Percentiles rank a stretch among this genome's conserved stretches.
Conservation (phyloP, 169 alveolate species). For the Plasmodium gallinaceum region DNA sequence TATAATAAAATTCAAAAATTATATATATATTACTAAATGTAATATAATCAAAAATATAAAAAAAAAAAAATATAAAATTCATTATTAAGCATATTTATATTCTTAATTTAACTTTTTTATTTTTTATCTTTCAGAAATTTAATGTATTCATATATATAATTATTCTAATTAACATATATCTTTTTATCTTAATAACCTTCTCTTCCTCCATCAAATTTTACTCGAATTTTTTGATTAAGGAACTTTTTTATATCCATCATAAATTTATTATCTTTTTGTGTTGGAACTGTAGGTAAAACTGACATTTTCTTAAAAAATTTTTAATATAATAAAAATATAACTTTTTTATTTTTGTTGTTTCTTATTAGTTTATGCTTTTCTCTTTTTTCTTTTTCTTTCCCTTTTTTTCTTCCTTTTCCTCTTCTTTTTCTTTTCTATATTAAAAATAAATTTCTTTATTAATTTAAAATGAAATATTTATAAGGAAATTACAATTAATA, state of each 20-base stretch:
- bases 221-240: conserved; percentile 89
- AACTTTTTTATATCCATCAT: conserved; percentile 87
- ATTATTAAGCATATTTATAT: neutral
- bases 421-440: neutral
- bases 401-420: neutral
- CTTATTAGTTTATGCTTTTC: neutral
- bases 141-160: neutral
- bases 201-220: conserved; percentile 90
- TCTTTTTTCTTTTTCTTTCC: neutral
- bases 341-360: neutral
- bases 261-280: conserved; percentile 86
- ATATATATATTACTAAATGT: neutral
- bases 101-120: neutral
- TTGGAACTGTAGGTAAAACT: conserved; percentile 36
- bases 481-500: neutral
- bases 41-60: too few relatives aligned
- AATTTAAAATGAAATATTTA: conserved; percentile 2
- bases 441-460: neutral
- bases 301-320: conserved; percentile 58
- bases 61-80: too few relatives aligned
- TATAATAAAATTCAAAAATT: neutral
- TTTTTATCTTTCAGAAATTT: neutral
- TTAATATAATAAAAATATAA: neutral
- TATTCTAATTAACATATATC: neutral
- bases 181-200: conserved; percentile 83